Conservation (phyloP, 1,284 basidiomycete species). For the Pseudozyma tsukubaensis region DNA sequence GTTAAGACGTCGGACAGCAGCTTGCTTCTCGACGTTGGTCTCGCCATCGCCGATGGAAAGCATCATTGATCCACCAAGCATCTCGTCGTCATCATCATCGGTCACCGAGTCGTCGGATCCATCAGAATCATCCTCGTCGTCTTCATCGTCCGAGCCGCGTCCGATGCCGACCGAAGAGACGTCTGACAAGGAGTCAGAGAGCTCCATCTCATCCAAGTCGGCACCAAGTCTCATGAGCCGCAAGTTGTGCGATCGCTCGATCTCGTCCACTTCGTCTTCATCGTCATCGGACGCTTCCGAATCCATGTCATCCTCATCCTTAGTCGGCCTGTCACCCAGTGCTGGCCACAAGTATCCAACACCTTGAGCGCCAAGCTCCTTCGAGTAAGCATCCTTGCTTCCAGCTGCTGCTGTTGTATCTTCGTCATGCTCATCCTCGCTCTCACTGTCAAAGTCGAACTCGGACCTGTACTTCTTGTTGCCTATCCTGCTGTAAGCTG, state of each 20-base stretch:
- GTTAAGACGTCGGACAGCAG: conserved; percentile 58
- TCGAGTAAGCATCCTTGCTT: conserved; percentile 19
- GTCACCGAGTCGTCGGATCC: conserved; percentile 30
- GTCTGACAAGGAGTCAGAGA: conserved; percentile 50
- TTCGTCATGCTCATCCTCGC: conserved; percentile 51
- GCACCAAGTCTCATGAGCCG: conserved; percentile 50
- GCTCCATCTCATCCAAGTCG: conserved; percentile 42
- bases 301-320: conserved; percentile 19
- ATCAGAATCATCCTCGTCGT: conserved; percentile 35
- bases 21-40: conserved; percentile 57
- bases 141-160: conserved; percentile 47
- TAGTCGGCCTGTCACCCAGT: conserved; percentile 31
- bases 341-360: conserved; percentile 63
- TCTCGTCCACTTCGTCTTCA: conserved; percentile 49
- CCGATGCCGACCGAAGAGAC: conserved; percentile 59
- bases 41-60: conserved; percentile 45
- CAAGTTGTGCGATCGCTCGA: conserved; percentile 52
- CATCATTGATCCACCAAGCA: conserved; percentile 53
- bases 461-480: conserved; percentile 57
- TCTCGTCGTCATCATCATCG: conserved; percentile 35
- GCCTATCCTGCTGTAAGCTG: conserved; percentile 80
- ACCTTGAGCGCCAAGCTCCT: conserved; percentile 42
- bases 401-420: conserved; percentile 32
- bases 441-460: conserved; percentile 49
- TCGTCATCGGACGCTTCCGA: conserved; percentile 45